These are phyloP conservation scores for Crithidia bombi DNA, from an alignment of 208 protist species.

Conservation along the genomic window DNA sequence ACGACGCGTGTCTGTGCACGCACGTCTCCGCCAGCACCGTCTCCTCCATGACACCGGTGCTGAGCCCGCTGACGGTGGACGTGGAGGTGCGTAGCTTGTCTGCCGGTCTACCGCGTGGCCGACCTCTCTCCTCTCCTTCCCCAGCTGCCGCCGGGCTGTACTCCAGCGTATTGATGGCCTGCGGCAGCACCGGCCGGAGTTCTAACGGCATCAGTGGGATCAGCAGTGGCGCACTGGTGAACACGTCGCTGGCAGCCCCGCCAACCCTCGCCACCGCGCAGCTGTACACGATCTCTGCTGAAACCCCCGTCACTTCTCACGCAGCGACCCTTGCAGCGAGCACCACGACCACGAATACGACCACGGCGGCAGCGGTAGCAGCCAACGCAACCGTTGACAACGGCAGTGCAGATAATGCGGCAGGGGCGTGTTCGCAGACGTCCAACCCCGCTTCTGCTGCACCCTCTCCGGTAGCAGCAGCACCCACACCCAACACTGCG, in stretches of 20 bases:
- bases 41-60: slow-evolving; percentile 11
- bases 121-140: background rate
- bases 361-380: too few species aligned
- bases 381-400: background rate
- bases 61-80: slow-evolving; percentile 22
- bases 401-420: background rate
- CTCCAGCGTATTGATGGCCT: background rate
- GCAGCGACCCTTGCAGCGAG: background rate
- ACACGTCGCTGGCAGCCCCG: background rate
- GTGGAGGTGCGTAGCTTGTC: slow-evolving; percentile 1
- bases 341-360: background rate
- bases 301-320: slow-evolving; percentile 1
- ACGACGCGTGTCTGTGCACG: slow-evolving; percentile 12
- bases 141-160: background rate
- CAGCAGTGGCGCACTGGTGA: background rate
- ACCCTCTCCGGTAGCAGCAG: background rate
- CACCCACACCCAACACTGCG: background rate
- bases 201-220: background rate
- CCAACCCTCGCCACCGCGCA: slow-evolving; percentile 1
- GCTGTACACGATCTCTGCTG: background rate
- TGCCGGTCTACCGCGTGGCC: background rate
- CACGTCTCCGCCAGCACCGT: slow-evolving; percentile 21
- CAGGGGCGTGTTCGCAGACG: background rate
- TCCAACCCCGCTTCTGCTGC: background rate
- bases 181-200: background rate